Evolutionary conservation across 2,329 filamentous ascomycete genomes (phyloP).

Genomic region (Chaetomium sp.): DNA sequence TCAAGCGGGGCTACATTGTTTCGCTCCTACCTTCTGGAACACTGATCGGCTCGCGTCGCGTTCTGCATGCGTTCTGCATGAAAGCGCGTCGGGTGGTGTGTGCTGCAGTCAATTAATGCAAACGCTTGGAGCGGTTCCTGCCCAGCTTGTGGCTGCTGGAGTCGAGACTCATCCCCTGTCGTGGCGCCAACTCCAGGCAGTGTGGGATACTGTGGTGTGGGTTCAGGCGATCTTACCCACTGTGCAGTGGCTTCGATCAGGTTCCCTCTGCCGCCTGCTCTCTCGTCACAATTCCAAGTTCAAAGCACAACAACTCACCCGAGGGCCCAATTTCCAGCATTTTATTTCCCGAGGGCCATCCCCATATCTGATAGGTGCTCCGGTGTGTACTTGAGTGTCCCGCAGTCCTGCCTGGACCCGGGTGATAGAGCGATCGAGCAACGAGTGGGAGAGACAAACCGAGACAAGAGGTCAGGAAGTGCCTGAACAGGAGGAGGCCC

Average conservation of each 20-base stretch:
- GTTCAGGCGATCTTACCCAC: conserved; percentile 20
- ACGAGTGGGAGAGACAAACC: conserved; percentile 8
- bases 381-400: conserved; percentile 2
- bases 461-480: conserved; percentile 4
- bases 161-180: conserved; percentile 22
- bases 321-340: conserved; percentile 11
- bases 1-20: not conserved
- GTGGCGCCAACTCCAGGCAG: conserved; percentile 20
- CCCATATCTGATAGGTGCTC: not conserved
- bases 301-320: not conserved
- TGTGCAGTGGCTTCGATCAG: conserved; percentile 25
- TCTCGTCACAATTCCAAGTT: conserved; percentile 13
- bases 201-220: conserved; percentile 23
- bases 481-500: conserved; percentile 6
- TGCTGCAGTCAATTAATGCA: conserved; percentile 27
- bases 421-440: conserved; percentile 14
- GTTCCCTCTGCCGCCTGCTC: conserved; percentile 24
- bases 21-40: not conserved
- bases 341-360: conserved; percentile 7
- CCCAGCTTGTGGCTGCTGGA: conserved; percentile 21
- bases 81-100: conserved; percentile 25
- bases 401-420: conserved; percentile 8
- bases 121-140: conserved; percentile 14
- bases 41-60: conserved; percentile 24
- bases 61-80: conserved; percentile 22